A percentile compares a stretch with the other conserved stretches of the same genome.
Evolutionary conservation across 805 yeast genomes (phyloP).

Genomic region (Suhomyces pyralidae): DNA sequence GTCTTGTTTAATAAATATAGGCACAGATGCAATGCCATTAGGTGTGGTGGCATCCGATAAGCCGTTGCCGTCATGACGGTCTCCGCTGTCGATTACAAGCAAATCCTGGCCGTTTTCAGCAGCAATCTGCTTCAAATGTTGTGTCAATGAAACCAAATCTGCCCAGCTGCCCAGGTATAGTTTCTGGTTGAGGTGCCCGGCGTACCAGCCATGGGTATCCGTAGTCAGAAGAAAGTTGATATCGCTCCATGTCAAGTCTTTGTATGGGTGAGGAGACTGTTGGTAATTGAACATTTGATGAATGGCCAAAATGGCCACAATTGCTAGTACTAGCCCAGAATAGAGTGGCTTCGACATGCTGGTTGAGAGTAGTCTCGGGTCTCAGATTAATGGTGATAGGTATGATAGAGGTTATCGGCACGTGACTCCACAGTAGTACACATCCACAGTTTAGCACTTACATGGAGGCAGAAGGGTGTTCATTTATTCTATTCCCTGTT

Average conservation of each 20-base stretch:
- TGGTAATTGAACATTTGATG: background rate
- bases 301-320: background rate
- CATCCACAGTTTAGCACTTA: no score
- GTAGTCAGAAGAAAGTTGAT: slow-evolving; percentile 90
- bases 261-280: background rate
- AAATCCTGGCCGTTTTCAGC: slow-evolving; percentile 54
- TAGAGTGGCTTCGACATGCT: background rate
- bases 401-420: background rate
- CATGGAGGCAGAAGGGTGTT: no score
- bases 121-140: slow-evolving; percentile 47
- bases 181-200: slow-evolving; percentile 80
- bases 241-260: slow-evolving; percentile 49
- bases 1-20: slow-evolving; percentile 59
- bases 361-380: background rate
- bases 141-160: slow-evolving; percentile 70
- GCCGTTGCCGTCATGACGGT: slow-evolving; percentile 94
- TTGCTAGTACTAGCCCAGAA: background rate
- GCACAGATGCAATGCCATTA: slow-evolving; percentile 62
- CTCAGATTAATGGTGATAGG: background rate
- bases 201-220: slow-evolving; percentile 96
- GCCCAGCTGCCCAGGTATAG: slow-evolving; percentile 90
- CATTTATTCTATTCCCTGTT: no score
- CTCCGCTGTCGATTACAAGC: slow-evolving; percentile 82
- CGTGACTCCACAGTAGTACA: background rate
- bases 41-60: slow-evolving; percentile 74